phyloP scores from a whole-genome alignment of 2,329 filamentous ascomycete species.

The Alternaria arborescens region DNA sequence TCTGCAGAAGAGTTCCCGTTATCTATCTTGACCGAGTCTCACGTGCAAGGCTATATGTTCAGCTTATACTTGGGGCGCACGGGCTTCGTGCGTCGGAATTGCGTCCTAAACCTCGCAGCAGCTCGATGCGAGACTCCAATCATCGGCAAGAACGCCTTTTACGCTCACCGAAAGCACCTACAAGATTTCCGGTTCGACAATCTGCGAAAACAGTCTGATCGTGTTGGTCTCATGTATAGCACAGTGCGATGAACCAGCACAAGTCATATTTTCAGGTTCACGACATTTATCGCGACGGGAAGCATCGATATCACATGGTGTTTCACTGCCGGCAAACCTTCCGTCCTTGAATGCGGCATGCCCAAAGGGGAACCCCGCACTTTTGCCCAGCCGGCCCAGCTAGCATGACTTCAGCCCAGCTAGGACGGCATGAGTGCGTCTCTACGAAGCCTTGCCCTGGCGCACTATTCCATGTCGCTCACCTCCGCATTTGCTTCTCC shows the following conservation, averaged over 20 bases:
- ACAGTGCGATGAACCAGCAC: neutral
- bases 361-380: constrained; percentile 17
- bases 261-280: neutral
- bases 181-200: neutral
- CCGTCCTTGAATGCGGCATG: constrained; percentile 10
- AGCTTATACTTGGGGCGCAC: neutral
- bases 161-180: neutral
- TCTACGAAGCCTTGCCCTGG: constrained; percentile 1
- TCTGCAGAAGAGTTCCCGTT: neutral
- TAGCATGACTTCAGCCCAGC: constrained; percentile 7
- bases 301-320: neutral
- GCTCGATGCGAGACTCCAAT: neutral
- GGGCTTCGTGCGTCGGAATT: neutral
- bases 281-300: neutral
- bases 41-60: neutral
- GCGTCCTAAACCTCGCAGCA: neutral
- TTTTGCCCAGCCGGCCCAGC: constrained; percentile 13
- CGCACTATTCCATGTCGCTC: neutral
- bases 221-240: neutral
- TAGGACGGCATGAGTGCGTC: neutral
- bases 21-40: neutral
- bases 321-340: constrained; percentile 6
- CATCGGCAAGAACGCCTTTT: neutral
- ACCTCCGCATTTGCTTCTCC: constrained; percentile 18
- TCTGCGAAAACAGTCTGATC: neutral